Conservation (phyloP, 2,329 filamentous ascomycete genomes). For the Cercospora zeae-maydis region DNA sequence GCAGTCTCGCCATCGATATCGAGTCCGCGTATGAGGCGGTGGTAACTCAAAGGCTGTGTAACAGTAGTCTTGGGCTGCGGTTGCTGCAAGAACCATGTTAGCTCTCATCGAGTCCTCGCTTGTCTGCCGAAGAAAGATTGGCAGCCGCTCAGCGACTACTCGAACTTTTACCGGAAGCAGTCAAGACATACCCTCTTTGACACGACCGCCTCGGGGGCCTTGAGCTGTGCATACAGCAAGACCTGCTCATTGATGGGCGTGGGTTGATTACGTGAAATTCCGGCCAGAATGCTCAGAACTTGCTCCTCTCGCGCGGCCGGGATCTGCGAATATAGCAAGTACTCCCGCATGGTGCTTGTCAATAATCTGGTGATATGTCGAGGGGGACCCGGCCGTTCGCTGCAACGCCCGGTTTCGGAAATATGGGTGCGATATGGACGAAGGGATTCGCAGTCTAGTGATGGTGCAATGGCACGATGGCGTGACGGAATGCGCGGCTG, state of each 20-base stretch:
- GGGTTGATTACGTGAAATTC: constrained; percentile 60
- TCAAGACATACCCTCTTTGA: constrained; percentile 23
- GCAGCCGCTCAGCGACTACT: background rate
- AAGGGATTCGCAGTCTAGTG: background rate
- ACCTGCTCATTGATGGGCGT: constrained; percentile 52
- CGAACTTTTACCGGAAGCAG: background rate
- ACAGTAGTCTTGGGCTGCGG: constrained; percentile 15
- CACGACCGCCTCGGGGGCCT: constrained; percentile 30
- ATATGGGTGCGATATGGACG: constrained; percentile 1
- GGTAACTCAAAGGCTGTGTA: constrained; percentile 17
- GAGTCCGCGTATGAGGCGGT: constrained; percentile 26
- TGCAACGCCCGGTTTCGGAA: constrained; percentile 12
- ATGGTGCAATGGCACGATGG: constrained; percentile 11
- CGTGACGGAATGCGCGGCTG: constrained; percentile 3
- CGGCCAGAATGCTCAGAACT: constrained; percentile 59
- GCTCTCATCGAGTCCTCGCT: background rate
- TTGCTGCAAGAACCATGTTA: constrained; percentile 10
- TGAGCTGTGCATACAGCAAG: constrained; percentile 55
- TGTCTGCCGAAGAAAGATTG: background rate
- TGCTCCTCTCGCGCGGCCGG: constrained; percentile 56
- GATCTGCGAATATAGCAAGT: constrained; percentile 59
- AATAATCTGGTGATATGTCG: background rate
- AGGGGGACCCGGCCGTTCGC: background rate
- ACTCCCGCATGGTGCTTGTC: constrained; percentile 55
- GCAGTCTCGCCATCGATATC: constrained; percentile 8